phyloP scores from a whole-genome alignment of 352 stramenopile species.

The Phytopythium aichiense region DNA sequence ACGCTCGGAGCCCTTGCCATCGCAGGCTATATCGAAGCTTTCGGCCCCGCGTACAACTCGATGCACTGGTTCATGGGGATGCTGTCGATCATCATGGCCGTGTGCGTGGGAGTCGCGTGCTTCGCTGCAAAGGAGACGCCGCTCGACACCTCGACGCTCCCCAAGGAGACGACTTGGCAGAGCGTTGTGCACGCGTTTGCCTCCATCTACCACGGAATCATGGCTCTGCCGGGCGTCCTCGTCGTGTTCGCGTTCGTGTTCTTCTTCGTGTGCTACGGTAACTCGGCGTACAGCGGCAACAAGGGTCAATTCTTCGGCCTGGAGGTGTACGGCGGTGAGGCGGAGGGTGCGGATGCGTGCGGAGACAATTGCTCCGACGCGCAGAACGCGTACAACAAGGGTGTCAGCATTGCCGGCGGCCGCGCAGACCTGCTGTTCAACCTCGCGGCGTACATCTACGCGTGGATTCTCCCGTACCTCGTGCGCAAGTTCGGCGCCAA shows the following conservation, averaged over 20 bases:
- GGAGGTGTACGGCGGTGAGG: constrained; percentile 25
- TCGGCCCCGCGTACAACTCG: constrained; percentile 20
- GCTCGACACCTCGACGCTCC: too few species aligned
- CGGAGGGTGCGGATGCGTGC: constrained; percentile 29
- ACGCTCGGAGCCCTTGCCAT: constrained; percentile 22
- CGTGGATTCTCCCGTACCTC: too few species aligned
- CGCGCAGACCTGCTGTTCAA: constrained; percentile 12
- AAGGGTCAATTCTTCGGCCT: constrained; percentile 52
- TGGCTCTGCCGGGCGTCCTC: constrained; percentile 3
- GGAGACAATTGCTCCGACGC: constrained; percentile 18
- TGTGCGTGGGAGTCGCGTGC: neutral
- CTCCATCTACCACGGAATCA: too few species aligned
- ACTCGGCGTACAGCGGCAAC: constrained; percentile 48
- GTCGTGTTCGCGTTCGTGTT: constrained; percentile 27
- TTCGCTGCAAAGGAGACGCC: too few species aligned
- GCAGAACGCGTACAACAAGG: constrained; percentile 33
- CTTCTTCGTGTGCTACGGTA: constrained; percentile 33
- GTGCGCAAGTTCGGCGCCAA: too few species aligned
- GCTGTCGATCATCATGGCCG: constrained; percentile 20
- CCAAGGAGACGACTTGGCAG: too few species aligned
- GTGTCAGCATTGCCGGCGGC: constrained; percentile 32
- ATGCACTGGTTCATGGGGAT: constrained; percentile 27
- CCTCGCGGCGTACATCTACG: too few species aligned
- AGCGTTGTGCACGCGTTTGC: too few species aligned
- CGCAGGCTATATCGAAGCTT: constrained; percentile 25